phyloP scores from a whole-genome alignment of 1,139 yeast genomes.

The Hyphopichia fennica region DNA sequence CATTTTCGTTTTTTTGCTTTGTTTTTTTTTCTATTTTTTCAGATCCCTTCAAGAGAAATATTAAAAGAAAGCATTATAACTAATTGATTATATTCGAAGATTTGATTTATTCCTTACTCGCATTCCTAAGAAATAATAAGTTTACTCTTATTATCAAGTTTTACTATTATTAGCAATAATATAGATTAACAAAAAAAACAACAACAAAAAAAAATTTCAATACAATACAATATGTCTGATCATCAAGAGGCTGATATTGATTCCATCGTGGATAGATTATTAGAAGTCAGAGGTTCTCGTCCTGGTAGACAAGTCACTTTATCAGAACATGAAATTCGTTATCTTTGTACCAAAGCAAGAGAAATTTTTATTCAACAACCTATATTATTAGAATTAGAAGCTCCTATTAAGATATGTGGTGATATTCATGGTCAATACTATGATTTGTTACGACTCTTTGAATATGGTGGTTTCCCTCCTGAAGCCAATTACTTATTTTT shows the following conservation, averaged over 20 bases:
- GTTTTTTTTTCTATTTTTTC: too few species aligned
- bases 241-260: slow-evolving; percentile 93
- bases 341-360: slow-evolving; percentile 94
- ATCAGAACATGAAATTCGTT: slow-evolving; percentile 92
- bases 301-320: slow-evolving; percentile 97
- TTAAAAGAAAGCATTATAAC: too few species aligned
- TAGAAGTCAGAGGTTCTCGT: slow-evolving; percentile 96
- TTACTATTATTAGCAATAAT: neutral
- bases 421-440: slow-evolving; percentile 98
- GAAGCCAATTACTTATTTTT: slow-evolving; percentile 92
- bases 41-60: too few species aligned
- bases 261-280: slow-evolving; percentile 92
- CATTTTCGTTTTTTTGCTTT: neutral
- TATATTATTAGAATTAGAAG: slow-evolving; percentile 89
- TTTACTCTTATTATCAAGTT: neutral
- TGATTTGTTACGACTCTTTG: slow-evolving; percentile 90
- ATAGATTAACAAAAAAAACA: slow-evolving; percentile 4
- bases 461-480: slow-evolving; percentile 99
- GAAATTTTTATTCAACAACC: slow-evolving; percentile 98
- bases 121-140: too few species aligned
- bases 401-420: slow-evolving; percentile 93
- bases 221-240: slow-evolving; percentile 45
- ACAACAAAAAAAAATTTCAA: neutral
- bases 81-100: too few species aligned
- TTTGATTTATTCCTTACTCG: too few species aligned